phyloP scores from a whole-genome alignment of 2,329 filamentous ascomycete genomes.

The Fusarium pseudocircinatum region DNA sequence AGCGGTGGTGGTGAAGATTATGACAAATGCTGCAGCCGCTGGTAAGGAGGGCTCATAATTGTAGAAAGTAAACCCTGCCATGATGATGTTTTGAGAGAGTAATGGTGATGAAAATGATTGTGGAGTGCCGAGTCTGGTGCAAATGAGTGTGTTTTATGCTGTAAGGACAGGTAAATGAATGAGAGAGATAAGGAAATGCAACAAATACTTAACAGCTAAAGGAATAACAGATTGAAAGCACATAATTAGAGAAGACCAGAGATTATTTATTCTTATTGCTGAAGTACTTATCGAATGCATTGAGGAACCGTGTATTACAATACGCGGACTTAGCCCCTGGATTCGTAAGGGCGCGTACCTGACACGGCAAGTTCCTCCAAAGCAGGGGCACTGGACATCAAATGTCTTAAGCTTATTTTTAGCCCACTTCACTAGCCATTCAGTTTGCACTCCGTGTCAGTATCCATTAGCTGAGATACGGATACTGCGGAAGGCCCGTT shows the following conservation, averaged over 20 bases:
- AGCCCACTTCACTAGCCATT: too few species aligned
- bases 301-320: background rate
- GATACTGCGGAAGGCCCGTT: background rate
- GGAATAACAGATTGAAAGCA: background rate
- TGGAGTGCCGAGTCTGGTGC: background rate
- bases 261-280: background rate
- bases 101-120: background rate
- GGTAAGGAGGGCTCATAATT: constrained; percentile 57
- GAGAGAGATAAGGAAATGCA: background rate
- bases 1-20: constrained; percentile 51
- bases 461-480: background rate
- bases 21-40: constrained; percentile 54
- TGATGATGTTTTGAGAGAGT: rapidly evolving
- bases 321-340: background rate
- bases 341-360: background rate
- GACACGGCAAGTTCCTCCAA: background rate
- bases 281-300: background rate
- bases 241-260: background rate
- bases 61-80: constrained; percentile 46
- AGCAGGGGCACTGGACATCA: background rate
- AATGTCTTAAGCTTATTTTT: background rate
- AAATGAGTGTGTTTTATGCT: background rate
- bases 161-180: background rate
- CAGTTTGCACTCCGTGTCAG: rapidly evolving
- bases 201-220: too few species aligned